phyloP scores from a whole-genome alignment of 1,284 basidiomycete species.

The Agroathelia rolfsii region DNA sequence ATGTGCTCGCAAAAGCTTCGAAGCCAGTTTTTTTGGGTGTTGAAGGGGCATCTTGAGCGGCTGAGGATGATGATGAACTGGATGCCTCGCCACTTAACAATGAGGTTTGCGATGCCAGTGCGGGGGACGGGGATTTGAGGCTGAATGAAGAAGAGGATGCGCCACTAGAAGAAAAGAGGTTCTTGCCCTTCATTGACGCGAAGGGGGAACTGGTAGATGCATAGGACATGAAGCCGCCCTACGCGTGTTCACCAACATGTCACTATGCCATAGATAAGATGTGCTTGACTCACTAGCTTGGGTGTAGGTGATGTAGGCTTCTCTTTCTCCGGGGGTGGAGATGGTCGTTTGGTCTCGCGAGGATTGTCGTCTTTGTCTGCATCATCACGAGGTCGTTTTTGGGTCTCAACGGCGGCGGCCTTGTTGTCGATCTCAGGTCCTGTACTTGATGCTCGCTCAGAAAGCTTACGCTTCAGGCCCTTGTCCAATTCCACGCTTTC shows the following conservation, averaged over 20 bases:
- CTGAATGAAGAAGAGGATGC: constrained; percentile 16
- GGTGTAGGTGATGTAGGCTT: constrained; percentile 24
- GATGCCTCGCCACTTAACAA: constrained; percentile 1
- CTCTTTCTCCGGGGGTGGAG: constrained; percentile 54
- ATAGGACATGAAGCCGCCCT: constrained; percentile 67
- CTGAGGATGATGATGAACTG: background rate
- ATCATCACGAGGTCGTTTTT: constrained; percentile 25
- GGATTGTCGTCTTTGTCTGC: constrained; percentile 27
- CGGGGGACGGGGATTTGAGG: constrained; percentile 15
- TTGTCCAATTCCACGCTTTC: constrained; percentile 43
- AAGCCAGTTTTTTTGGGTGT: constrained; percentile 47
- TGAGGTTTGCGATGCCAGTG: too few species aligned
- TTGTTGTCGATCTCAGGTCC: constrained; percentile 16
- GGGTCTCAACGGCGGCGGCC: constrained; percentile 12
- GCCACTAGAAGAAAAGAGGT: constrained; percentile 42
- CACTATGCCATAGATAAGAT: constrained; percentile 9
- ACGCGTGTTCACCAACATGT: constrained; percentile 6
- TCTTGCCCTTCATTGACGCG: constrained; percentile 55
- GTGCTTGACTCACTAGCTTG: constrained; percentile 34
- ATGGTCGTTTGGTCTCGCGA: constrained; percentile 50
- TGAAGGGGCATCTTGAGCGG: constrained; percentile 13
- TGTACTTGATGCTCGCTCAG: constrained; percentile 31
- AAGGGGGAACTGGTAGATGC: constrained; percentile 64
- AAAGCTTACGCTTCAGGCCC: constrained; percentile 54
- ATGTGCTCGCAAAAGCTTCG: constrained; percentile 48